These are phyloP conservation scores for Phlebiopsis gigantea DNA, from an alignment of 768 basidiomycete genomes.

Conservation along the genomic window DNA sequence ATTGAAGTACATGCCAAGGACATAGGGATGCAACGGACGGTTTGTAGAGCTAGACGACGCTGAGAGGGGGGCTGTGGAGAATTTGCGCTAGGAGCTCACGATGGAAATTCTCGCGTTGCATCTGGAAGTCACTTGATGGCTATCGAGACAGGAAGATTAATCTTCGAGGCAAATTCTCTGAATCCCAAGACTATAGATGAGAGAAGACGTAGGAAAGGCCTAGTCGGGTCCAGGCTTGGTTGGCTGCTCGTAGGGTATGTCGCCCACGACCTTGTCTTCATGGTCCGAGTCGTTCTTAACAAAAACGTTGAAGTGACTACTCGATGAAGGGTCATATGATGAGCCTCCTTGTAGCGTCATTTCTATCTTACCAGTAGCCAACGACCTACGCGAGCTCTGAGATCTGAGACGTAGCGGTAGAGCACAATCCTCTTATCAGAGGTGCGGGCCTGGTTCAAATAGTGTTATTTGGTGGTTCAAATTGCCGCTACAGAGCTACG, in stretches of 20 bases:
- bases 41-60: conserved; percentile 20
- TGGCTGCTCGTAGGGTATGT: conserved; percentile 20
- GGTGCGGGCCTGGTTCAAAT: neutral
- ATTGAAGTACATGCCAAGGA: conserved; percentile 22
- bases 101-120: conserved; percentile 23
- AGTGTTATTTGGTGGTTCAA: too few relatives aligned
- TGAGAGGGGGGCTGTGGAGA: conserved; percentile 22
- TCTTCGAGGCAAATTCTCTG: conserved; percentile 16
- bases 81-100: conserved; percentile 18
- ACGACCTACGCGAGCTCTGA: conserved; percentile 23
- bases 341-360: conserved; percentile 18
- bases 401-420: conserved; percentile 25
- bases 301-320: conserved; percentile 24
- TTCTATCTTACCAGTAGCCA: conserved; percentile 25
- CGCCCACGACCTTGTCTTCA: neutral
- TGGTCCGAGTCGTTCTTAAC: neutral
- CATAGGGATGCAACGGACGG: conserved; percentile 12
- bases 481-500: conserved; percentile 23
- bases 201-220: conserved; percentile 16
- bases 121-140: conserved; percentile 20
- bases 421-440: conserved; percentile 23
- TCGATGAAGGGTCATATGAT: conserved; percentile 27
- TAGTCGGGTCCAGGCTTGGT: conserved; percentile 22
- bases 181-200: conserved; percentile 23
- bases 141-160: neutral